Conservation (phyloP, 2,329 filamentous ascomycete species). For the Phialocephala sp. region DNA sequence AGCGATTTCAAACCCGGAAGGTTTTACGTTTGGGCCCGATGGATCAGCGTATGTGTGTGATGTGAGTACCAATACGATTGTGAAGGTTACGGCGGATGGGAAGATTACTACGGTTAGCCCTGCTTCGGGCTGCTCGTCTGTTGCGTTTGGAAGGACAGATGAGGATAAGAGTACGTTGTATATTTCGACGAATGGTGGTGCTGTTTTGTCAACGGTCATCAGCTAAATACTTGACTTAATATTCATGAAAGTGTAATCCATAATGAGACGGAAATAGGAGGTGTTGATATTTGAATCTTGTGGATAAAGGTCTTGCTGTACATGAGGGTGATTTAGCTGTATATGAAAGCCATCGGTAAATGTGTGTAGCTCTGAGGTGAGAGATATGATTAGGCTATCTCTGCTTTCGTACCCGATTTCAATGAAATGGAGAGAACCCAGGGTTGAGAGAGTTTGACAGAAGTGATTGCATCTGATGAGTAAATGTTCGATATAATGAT, state of each 20-base stretch:
- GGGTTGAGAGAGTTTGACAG: no score
- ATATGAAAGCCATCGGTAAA: no score
- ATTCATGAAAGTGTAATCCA: not conserved
- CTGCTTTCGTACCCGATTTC: no score
- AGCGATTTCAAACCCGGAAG: conserved; percentile 6
- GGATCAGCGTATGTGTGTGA: conserved; percentile 10
- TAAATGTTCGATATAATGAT: no score
- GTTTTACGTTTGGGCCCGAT: conserved; percentile 8
- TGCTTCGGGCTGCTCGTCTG: not conserved
- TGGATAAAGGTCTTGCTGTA: no score
- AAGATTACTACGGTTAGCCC: not conserved
- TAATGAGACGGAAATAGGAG: not conserved
- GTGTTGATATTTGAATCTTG: not conserved
- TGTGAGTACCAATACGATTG: not conserved
- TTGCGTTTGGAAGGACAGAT: conserved; percentile 9
- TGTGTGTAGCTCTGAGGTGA: no score
- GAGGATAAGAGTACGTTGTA: conserved; percentile 13
- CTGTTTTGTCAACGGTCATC: conserved; percentile 4
- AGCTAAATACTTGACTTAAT: not conserved
- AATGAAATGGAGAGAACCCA: no score
- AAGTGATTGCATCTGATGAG: no score
- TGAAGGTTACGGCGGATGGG: not conserved
- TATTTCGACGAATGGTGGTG: conserved; percentile 6
- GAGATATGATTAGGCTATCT: no score
- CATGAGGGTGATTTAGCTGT: no score